Evolutionary conservation across 2,329 filamentous ascomycete genomes (phyloP), one percentile per base, ranked within the genome.

Genomic region (Calonectria pauciramosa): DNA sequence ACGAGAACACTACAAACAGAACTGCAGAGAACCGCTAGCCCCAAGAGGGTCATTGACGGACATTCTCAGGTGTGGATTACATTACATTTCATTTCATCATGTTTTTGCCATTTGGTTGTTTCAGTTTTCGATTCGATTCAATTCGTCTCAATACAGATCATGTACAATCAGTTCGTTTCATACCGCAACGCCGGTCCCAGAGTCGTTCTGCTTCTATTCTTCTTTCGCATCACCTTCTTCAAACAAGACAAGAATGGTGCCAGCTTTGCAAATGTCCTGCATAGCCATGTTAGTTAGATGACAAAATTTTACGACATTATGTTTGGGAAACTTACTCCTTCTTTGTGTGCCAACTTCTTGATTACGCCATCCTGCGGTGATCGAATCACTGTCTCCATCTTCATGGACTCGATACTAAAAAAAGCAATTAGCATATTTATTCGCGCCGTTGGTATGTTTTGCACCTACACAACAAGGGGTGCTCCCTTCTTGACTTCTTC

Each of bases 321-420:
- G n/a, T 4, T 30, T 34, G 20, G 2, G 41, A 63, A 38, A 84
- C 92, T 88, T 88, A 94, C 93, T 73, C 94, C 94, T 86, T 93
- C 91, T 81, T 93, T 92, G 82, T 96, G 94, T 49, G 94, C 93
- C 71, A 96, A 86, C 82, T 91, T 93, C 83, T 94, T 93, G 75
- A 96, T 90, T 0, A 92, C 87, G 9, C 94, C 94, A 73, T 91
- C 90, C 76, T 95, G 93, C 10, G 94, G 94, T 68, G 94, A 95
- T 74, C 94, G 90, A 79, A 96, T 96, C 1, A 96, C 93, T 2
- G 94, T 96, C 83, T 96, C 94, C 94, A 96, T 96, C 88, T 96
- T 96, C 94, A 96, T 96, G 73, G 94, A 96, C 85, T 96, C 94
- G 81, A 96, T 96, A 1, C 91, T 93, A 71, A 20, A 56, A 18